Base-by-base conservation (phyloP, 495 filamentous ascomycete genomes). In the Annulohypoxylon stygium region DNA sequence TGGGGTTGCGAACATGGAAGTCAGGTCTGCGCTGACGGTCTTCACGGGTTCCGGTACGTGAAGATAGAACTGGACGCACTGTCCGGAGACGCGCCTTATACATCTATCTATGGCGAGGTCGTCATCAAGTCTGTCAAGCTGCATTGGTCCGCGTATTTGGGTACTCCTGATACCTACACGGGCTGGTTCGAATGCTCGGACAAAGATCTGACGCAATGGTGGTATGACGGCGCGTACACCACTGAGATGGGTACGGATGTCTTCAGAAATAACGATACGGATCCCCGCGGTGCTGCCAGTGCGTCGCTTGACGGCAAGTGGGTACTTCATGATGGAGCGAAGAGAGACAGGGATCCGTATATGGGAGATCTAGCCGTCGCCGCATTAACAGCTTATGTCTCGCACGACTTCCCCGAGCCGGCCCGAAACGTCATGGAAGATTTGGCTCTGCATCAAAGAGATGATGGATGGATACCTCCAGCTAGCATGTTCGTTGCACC, bases 401-500 rank as follows among this genome's bases (percentile, higher is more conserved):
- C 80, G 16, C 83, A 84, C 34, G 73, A 83, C 65, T 75, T 79
- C 25, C 70, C 77, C 23, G 72, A 80, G 48, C 78, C 81, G 2
- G 61, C 79, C 4, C 69, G 77, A 4, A 84, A 85, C 60, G 78
- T 85, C 12, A 76, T 85, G 30, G 82, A 79, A 30, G 83, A 86
- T 69, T 67, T 86, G 14, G 83, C 82, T 0, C 67, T 79, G 34
- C 84, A 85, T 61, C 84, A 86, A 67, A 71, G 83, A 3, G 70
- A 67, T 2, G 83, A 86, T 76, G 84, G 84, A 3, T 86, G 83
- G 84, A 85, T 86, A 43, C 83, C 83, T n/a, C 84, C 84, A 12
- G 84, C 84, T 2, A 83, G 80, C 75, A 86, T 83, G 78, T 78
- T 51, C 68, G 80, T 75, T 30, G n/a, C 53, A 26, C 55, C 48